Evolutionary conservation across 139 green algal species (phyloP).

Genomic region (Chlorella sorokiniana): DNA sequence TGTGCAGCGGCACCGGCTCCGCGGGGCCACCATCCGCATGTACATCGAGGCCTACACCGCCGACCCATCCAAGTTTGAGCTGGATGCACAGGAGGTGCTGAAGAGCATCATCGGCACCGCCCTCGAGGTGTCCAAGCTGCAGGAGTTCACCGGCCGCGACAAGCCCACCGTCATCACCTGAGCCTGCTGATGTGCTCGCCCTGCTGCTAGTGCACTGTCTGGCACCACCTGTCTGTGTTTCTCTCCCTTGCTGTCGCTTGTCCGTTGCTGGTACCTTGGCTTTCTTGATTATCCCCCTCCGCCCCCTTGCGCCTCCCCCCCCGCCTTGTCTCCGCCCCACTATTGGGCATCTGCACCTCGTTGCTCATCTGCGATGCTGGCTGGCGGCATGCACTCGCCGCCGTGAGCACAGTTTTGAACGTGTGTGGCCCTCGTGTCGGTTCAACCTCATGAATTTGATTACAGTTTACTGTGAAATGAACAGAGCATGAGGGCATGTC

Average conservation of each 20-base stretch:
- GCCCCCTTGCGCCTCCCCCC: too few species aligned
- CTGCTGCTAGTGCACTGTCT: neutral
- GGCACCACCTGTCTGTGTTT: neutral
- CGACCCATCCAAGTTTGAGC: conserved; percentile 75
- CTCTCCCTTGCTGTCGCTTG: too few species aligned
- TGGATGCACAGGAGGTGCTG: conserved; percentile 85
- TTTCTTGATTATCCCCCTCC: too few species aligned
- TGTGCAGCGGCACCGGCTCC: conserved; percentile 80
- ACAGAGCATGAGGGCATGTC: neutral
- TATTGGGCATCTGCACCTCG: neutral
- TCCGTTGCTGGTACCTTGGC: too few species aligned
- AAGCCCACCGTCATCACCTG: conserved; percentile 99
- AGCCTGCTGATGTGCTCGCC: neutral
- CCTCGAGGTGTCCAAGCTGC: conserved; percentile 80
- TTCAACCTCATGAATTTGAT: neutral
- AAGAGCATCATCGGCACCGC: conserved; percentile 79
- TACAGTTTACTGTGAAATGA: neutral
- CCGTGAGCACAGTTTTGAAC: neutral
- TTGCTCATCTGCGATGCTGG: neutral
- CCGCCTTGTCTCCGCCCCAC: neutral
- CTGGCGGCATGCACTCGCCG: neutral
- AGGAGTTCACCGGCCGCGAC: conserved; percentile 92
- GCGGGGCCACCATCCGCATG: conserved; percentile 92
- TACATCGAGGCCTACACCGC: conserved; percentile 98
- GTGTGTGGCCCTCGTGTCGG: neutral